These are phyloP conservation scores for Auriscalpium orientale DNA, from an alignment of 768 basidiomycete genomes.

Conservation along the genomic window DNA sequence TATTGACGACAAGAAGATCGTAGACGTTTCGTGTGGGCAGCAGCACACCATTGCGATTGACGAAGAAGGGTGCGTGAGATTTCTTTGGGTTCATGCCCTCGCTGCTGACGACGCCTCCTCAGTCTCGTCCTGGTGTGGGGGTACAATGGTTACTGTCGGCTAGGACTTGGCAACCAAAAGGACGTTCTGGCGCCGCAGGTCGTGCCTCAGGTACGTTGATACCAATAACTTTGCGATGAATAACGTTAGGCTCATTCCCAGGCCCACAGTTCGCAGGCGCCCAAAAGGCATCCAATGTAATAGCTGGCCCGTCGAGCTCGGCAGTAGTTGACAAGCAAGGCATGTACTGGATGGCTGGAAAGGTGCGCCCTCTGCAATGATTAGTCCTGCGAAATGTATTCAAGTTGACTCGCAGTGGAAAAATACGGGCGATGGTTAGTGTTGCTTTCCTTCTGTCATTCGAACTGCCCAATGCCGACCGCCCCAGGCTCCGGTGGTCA, in stretches of 20 bases:
- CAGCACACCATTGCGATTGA: constrained; percentile 85
- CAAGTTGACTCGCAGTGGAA: constrained; percentile 62
- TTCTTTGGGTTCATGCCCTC: not conserved
- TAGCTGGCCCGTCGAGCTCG: constrained; percentile 80
- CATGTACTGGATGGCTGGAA: constrained; percentile 87
- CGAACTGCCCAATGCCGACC: constrained; percentile 2
- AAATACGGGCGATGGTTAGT: constrained; percentile 81
- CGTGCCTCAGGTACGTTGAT: constrained; percentile 60
- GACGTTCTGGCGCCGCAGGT: constrained; percentile 74
- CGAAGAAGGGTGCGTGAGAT: constrained; percentile 49
- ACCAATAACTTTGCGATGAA: not conserved
- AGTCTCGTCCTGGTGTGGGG: constrained; percentile 83
- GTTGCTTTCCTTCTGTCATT: not conserved
- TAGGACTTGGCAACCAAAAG: constrained; percentile 82
- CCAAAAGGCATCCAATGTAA: constrained; percentile 47
- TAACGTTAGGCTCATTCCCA: not conserved
- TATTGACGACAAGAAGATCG: constrained; percentile 69
- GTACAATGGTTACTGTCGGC: constrained; percentile 84
- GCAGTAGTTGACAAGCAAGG: constrained; percentile 75
- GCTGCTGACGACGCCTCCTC: constrained; percentile 4
- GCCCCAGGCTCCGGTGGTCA: constrained; percentile 77
- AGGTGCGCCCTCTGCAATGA: constrained; percentile 31
- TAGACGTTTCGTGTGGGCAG: constrained; percentile 76
- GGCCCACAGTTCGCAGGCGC: constrained; percentile 61
- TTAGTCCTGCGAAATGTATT: not conserved